phyloP scores from a whole-genome alignment of 805 yeast genomes.

The Ogataea sp. region DNA sequence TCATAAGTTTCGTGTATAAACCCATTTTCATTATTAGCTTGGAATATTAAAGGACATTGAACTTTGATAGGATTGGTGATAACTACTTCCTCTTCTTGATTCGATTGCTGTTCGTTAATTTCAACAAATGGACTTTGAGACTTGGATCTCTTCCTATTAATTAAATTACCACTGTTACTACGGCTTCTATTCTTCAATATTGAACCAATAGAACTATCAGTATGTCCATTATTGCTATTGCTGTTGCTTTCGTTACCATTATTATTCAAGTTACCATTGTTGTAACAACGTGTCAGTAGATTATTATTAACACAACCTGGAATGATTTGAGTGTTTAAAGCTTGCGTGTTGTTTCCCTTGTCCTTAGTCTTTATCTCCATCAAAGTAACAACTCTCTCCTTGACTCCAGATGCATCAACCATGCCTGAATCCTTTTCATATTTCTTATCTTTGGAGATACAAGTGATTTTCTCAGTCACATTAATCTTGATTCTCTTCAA shows the following conservation, averaged over 20 bases:
- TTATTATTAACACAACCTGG: constrained; percentile 52
- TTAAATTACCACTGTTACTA: constrained; percentile 10
- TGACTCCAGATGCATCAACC: constrained; percentile 23
- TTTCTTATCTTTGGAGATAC: constrained; percentile 46
- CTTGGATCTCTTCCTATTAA: constrained; percentile 11
- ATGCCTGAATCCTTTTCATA: constrained; percentile 46
- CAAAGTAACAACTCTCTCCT: constrained; percentile 49
- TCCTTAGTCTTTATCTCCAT: constrained; percentile 58
- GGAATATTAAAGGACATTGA: constrained; percentile 26
- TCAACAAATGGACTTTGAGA: constrained; percentile 1
- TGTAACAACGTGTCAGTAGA: constrained; percentile 48
- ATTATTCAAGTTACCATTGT: constrained; percentile 15
- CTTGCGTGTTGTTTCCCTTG: constrained; percentile 22
- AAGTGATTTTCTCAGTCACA: constrained; percentile 58
- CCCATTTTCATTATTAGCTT: constrained; percentile 22
- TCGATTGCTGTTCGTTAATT: background rate
- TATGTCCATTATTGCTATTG: background rate
- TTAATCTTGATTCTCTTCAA: constrained; percentile 60
- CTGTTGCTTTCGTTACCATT: background rate
- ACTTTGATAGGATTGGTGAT: constrained; percentile 30
- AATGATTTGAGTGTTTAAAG: constrained; percentile 54
- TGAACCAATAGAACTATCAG: too few relatives aligned
- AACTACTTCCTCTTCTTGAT: constrained; percentile 15
- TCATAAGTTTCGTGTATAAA: constrained; percentile 19
- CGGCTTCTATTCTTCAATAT: constrained; percentile 7